phyloP scores from a whole-genome alignment of 1,139 yeast species.

The Pichia sp. region DNA sequence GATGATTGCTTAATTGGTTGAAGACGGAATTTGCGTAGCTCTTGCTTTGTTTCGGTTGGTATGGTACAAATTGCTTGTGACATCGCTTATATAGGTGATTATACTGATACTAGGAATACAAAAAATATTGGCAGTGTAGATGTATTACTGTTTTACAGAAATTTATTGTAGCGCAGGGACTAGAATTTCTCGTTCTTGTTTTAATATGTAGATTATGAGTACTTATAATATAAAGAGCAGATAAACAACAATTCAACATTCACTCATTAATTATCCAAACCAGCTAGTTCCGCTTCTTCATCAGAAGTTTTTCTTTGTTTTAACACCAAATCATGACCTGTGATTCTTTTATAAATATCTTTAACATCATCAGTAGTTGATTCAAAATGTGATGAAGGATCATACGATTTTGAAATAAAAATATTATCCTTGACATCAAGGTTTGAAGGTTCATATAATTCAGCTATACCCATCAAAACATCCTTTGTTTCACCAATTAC shows the following conservation, averaged over 20 bases:
- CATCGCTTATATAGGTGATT: slow-evolving; percentile 14
- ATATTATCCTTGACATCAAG: slow-evolving; percentile 80
- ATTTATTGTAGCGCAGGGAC: too few relatives aligned
- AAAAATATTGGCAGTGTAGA: too few relatives aligned
- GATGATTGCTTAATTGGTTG: slow-evolving; percentile 41
- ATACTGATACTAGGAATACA: background rate
- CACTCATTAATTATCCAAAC: slow-evolving; percentile 21
- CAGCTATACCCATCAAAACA: slow-evolving; percentile 94
- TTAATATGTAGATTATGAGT: too few relatives aligned
- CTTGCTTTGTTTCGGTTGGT: slow-evolving; percentile 56
- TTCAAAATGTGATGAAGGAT: slow-evolving; percentile 93
- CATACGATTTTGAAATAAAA: slow-evolving; percentile 80
- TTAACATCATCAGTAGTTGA: slow-evolving; percentile 94
- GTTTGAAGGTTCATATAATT: slow-evolving; percentile 76
- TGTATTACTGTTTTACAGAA: too few relatives aligned
- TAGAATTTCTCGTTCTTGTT: too few relatives aligned
- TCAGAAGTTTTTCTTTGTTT: slow-evolving; percentile 65
- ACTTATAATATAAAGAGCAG: too few relatives aligned
- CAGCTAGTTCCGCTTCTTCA: slow-evolving; percentile 45
- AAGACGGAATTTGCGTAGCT: slow-evolving; percentile 45
- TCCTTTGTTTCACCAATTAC: slow-evolving; percentile 74
- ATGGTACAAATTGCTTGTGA: slow-evolving; percentile 52
- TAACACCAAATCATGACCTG: slow-evolving; percentile 85
- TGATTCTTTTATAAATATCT: slow-evolving; percentile 85
- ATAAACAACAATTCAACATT: too few relatives aligned